Evolutionary conservation across 345 rosid species (phyloP), one percentile per base, ranked within the genome.

Genomic region (Sisymbrium irio): DNA sequence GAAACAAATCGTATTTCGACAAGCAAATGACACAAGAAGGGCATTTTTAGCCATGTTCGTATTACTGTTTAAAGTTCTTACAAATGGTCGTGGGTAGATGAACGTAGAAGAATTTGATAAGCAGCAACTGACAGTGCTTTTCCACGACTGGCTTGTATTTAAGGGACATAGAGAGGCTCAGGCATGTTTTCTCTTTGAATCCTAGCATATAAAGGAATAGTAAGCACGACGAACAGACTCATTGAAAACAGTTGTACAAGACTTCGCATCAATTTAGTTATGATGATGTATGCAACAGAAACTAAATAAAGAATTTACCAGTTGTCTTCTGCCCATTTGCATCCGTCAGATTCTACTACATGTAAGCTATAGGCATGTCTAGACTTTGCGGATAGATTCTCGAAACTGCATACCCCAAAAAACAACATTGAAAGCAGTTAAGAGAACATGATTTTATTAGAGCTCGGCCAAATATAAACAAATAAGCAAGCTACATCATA

Each of bases 281-380:
- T 19, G 56, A 36, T 56, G 39, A 71, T 30, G 47, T 4, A 49
- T 10, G n/a, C 37, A 71, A 56, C 11, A 39, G 20, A 57, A 30
- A 5, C 36, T 70, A 35, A 14, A 7, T 5, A n/a, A 30, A 9
- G 25, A 3, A 33, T 62, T 83, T 65, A 89, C 98, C 97, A 94
- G 80, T 94, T 94, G 51, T 86, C 91, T 80, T 76, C 57, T 14
- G 92, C 85, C 98, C 97, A 94, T 73, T 85, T 88, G 84, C 95
- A 92, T 66, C 93, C 93, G 71, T 83, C 92, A 68, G 98, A 87
- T 77, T 94, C 97, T 44, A 94, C 95, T 42, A 83, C 92, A 67
- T 94, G 98, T 86, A 83, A 75, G 85, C 98, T 94, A 82, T 91
- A 91, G 20, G 97, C 97, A 84, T 91, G 98, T 80, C 97, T 86